These are phyloP conservation scores for Phytophthora pisi DNA, from an alignment of 352 stramenopile genomes.

Conservation along the genomic window DNA sequence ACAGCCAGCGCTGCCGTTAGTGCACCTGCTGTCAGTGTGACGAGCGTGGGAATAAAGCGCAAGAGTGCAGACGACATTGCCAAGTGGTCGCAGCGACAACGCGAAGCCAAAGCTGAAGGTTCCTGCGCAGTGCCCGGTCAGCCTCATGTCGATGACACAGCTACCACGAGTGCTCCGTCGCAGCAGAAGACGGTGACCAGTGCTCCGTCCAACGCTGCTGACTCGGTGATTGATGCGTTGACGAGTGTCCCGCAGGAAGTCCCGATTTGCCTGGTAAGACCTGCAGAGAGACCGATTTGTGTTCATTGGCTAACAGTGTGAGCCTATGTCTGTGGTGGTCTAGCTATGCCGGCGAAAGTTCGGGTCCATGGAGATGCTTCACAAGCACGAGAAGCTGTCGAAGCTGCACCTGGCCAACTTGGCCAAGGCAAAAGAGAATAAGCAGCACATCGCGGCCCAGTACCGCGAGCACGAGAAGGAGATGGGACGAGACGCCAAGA, in stretches of 20 bases:
- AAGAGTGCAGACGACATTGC: constrained; percentile 84
- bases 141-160: background rate
- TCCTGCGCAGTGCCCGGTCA: constrained; percentile 3
- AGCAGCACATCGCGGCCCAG: constrained; percentile 62
- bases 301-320: constrained; percentile 1
- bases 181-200: background rate
- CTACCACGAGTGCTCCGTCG: background rate
- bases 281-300: background rate
- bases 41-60: constrained; percentile 54
- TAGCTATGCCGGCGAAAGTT: constrained; percentile 87
- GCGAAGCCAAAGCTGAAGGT: constrained; percentile 20
- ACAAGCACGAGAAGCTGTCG: constrained; percentile 81
- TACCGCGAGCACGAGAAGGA: constrained; percentile 68
- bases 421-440: constrained; percentile 77
- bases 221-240: constrained; percentile 43
- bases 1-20: background rate
- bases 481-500: constrained; percentile 39
- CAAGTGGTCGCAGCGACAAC: constrained; percentile 80
- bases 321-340: background rate
- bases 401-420: constrained; percentile 80
- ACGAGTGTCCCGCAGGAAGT: constrained; percentile 57
- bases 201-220: constrained; percentile 9
- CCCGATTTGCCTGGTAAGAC: constrained; percentile 81
- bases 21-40: constrained; percentile 17
- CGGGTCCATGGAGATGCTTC: constrained; percentile 68